Evolutionary conservation across 306 rosid genomes (phyloP), one percentile per base, ranked within the genome.

Genomic region (Chamaecrista fasciculata): DNA sequence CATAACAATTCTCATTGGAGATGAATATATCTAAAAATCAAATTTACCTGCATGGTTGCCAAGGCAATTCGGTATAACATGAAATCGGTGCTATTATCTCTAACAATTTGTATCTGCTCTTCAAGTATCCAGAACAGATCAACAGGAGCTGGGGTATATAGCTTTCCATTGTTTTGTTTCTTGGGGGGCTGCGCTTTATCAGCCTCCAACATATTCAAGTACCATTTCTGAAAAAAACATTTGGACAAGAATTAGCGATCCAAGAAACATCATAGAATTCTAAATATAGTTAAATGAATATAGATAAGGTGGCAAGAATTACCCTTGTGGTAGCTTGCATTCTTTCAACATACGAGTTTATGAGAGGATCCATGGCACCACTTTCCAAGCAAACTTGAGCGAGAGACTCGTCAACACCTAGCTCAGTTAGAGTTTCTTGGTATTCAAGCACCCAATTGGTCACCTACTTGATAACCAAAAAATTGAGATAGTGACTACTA

Each of bases 361-460:
- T 88, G 24, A 94, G 89, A 66, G 99, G 97, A 78, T 94, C 99
- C 97, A 94, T 88, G 70, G 99, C 86, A 82, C 99, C 99, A 75
- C 99, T 86, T 85, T 94, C 99, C 34, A 97, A 90, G 78, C 99
- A 94, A 44, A 94, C 97, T 86, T 94, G 99, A 66, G 99, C 92
- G 43, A 94, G 81, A 73, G 96, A 80, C 63, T 91, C 99, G 10
- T 94, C 99, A 53, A 94, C 99, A 46, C 97, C 99, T 15, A 90
- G 92, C 65, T 89, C 97, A 79, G 91, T 85, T 71, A 94, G 78
- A 78, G 84, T 85, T 23, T 88, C 97, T 88, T 94, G 99, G 86
- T 83, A 91, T 83, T 94, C 99, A 77, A 91, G 95, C 34, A 94
- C 97, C 99, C 99, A 94, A 62, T 96, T 96, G 53, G 97, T 94